phyloP scores from a whole-genome alignment of 1,139 yeast genomes.

The Kodamaea sp. region DNA sequence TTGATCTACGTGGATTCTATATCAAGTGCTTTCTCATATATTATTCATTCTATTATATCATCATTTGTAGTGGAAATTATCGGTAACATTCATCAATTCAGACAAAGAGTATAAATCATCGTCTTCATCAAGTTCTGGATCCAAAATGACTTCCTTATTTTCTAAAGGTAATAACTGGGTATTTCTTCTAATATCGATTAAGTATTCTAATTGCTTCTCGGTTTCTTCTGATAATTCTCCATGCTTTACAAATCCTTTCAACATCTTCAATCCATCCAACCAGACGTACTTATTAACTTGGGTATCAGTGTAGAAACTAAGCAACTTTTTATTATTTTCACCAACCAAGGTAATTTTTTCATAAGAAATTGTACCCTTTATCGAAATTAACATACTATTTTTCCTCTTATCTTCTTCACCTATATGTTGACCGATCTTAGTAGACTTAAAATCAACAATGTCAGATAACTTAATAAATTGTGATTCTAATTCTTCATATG shows the following conservation, averaged over 20 bases:
- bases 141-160: constrained; percentile 21
- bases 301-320: constrained; percentile 68
- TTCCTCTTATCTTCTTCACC: constrained; percentile 38
- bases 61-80: constrained; percentile 41
- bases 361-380: constrained; percentile 52
- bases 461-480: constrained; percentile 31
- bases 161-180: constrained; percentile 63
- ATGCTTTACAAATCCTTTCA: constrained; percentile 34
- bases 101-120: constrained; percentile 42
- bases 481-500: constrained; percentile 50
- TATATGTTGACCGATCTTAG: constrained; percentile 40
- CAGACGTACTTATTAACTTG: constrained; percentile 68
- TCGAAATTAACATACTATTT: constrained; percentile 43
- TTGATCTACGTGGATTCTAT: no score
- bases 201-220: constrained; percentile 50
- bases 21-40: neutral
- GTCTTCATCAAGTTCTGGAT: constrained; percentile 24
- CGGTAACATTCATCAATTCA: constrained; percentile 38
- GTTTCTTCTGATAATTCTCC: constrained; percentile 56
- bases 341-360: constrained; percentile 52
- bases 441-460: constrained; percentile 41
- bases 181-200: constrained; percentile 58
- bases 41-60: no score
- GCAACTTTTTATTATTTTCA: constrained; percentile 35
- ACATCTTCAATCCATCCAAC: constrained; percentile 75